Evolutionary conservation across 2,329 filamentous ascomycete species (phyloP), one percentile per base, ranked within the genome.

Genomic region (Monilinia polystroma): DNA sequence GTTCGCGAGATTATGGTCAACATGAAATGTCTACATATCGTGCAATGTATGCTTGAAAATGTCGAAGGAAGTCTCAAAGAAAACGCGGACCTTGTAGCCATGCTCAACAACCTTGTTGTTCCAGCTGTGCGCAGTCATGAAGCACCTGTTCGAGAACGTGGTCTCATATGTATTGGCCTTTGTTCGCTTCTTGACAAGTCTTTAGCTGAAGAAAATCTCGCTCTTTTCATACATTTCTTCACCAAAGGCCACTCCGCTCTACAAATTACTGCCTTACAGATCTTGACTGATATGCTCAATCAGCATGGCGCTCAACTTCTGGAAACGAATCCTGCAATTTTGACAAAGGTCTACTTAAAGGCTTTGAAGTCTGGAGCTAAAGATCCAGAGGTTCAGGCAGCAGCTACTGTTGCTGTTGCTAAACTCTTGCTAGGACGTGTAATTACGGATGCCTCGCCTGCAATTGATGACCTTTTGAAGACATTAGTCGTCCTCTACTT

Each of bases 11-110:
- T 97, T 75, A 88, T 97, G 81, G 90, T 98, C 77, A 98, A 98
- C 81, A 93, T 97, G 87, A 98, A 98, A 80, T 98, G 95, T 78
- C 84, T 99, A 69, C 91, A 97, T 76, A 97, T 99, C 72, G 93
- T 96, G 35, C 92, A 97, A 78, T 98, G 93, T 82, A 97, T 98
- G 91, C 84, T 99, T 63, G 89, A 96, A 76, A 97, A 98, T 75
- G 92, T 99, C 12, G 85, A 91, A 64, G 92, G 92, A 68, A 91
- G 91, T 74, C 82, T 98, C 49, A 93, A 97, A 78, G 86, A 93
- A 72, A 97, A 97, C 76, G 88, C 90, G 67, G 90, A 96, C 75
- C 81, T 98, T n/a, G 92, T 96, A 4, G 91, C 91, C n/a, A 97
- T 98, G 90, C 83, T 99, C 60, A 98, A 99, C 81, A 98, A 95